A percentile compares a stretch with the other conserved stretches of the same genome.
phyloP scores from a whole-genome alignment of 305 asterid species.

The Solanum hybrid region DNA sequence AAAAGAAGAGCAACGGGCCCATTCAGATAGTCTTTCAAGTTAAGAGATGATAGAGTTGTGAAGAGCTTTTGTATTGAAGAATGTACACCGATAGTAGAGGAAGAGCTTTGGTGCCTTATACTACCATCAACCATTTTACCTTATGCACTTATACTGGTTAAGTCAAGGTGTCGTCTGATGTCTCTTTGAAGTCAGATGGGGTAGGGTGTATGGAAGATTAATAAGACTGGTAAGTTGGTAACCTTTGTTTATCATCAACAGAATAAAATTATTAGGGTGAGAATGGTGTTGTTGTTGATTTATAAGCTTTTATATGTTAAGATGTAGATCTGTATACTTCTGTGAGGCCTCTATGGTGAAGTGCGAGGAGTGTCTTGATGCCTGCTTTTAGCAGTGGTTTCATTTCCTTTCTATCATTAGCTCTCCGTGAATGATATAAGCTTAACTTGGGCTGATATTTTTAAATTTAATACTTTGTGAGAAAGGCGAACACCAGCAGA shows the following conservation, averaged over 20 bases:
- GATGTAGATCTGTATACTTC: background rate
- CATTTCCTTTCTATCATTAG: background rate
- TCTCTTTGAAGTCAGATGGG: background rate
- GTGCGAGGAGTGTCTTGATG: background rate
- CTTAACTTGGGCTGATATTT: background rate
- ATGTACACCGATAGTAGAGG: background rate
- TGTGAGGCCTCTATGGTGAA: background rate
- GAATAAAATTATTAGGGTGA: background rate
- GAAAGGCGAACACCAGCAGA: background rate
- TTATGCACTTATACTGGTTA: background rate
- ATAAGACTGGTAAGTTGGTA: background rate
- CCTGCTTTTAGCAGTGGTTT: background rate
- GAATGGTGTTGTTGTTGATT: background rate
- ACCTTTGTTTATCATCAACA: background rate
- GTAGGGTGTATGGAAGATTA: background rate
- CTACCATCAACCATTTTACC: background rate
- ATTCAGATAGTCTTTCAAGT: background rate
- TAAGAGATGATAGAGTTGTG: background rate
- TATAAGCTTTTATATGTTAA: background rate
- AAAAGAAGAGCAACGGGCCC: background rate
- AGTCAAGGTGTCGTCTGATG: background rate
- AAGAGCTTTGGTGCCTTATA: background rate
- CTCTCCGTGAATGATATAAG: background rate
- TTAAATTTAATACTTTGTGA: background rate
- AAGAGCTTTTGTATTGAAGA: background rate